Base-by-base conservation (phyloP, 139 green algal species). In the Pleodorina starrii region DNA sequence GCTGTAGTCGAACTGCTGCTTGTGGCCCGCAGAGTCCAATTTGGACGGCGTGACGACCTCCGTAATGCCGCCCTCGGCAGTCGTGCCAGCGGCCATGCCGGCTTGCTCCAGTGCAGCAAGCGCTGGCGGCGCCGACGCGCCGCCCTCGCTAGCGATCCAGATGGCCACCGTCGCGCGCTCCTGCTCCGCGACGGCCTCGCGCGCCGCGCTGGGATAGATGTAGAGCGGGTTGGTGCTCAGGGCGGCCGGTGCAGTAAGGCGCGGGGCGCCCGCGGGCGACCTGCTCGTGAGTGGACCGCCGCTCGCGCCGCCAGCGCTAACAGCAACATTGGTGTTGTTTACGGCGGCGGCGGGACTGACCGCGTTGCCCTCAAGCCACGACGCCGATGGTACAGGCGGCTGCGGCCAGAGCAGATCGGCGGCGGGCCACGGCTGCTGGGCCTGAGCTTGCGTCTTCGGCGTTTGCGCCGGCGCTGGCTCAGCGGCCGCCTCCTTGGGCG, bases 161-260 rank as follows among this genome's bases (percentile, higher is more conserved):
- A 85, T 85, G 7, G 51, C 78, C 51, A 85, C 78, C 6, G 78
- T 74, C 36, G 51, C 78, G 1, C 36, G 17, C 23, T 85, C 51
- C 51, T 73, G 50, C 54, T 86, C 76, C n/a, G 76, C 76, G 9
- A 69, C 48, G 17, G 74, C 74, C 14, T 63, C 74, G 0, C 29
- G 44, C 29, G 76, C 76, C 0, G 76, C 59, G 80, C 80, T 86
- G 2, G 80, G 40, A 32, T 88, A 69, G 4, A 88, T 21, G 46
- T 57, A 88, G 4, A 88, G 66, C 21, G 82, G 82, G 44, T 88
- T 88, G 19, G 44, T 79, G 57, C 42, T 75, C 12, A 75, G n/a
- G 0, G 81, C 60, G 1, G 50, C 60, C 5, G 60, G 35, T 1
- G 44, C 44, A 16, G 44, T 69, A 1, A 76, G 5, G 7, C 72